phyloP scores from a whole-genome alignment of 1,139 yeast genomes.

The Geotrichum histeridarum region DNA sequence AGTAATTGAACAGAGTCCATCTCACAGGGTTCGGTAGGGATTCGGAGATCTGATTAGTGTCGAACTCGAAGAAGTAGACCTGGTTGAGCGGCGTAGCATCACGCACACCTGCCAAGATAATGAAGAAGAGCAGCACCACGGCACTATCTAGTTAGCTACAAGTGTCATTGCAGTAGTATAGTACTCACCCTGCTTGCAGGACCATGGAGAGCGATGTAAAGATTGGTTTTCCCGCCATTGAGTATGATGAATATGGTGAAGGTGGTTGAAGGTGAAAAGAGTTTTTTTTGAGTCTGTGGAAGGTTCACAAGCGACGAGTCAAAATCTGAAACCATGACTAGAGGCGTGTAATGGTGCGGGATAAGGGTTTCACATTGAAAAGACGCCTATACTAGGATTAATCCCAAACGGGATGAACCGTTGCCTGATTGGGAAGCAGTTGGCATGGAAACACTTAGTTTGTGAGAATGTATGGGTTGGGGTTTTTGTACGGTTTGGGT shows the following conservation, averaged over 20 bases:
- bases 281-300: background rate
- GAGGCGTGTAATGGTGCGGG: too few species aligned
- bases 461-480: background rate
- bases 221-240: constrained; percentile 16
- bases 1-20: constrained; percentile 67
- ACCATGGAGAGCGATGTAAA: constrained; percentile 11
- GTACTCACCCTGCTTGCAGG: constrained; percentile 14
- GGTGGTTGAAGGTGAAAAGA: background rate
- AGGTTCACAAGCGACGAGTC: too few species aligned
- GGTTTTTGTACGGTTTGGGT: background rate
- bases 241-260: background rate
- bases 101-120: constrained; percentile 59
- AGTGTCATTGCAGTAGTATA: background rate
- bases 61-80: constrained; percentile 70
- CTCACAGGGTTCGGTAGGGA: constrained; percentile 46
- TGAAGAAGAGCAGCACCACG: constrained; percentile 53
- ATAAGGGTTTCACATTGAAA: background rate
- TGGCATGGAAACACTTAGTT: background rate
- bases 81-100: constrained; percentile 46
- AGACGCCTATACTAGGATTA: background rate
- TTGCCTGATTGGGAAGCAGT: background rate
- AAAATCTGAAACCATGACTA: too few species aligned
- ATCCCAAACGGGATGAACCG: background rate
- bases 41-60: constrained; percentile 50
- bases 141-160: constrained; percentile 35